Evolutionary conservation across 192 early-diverging fungal genomes (phyloP).

Genomic region (Dimargaris xerosporica): DNA sequence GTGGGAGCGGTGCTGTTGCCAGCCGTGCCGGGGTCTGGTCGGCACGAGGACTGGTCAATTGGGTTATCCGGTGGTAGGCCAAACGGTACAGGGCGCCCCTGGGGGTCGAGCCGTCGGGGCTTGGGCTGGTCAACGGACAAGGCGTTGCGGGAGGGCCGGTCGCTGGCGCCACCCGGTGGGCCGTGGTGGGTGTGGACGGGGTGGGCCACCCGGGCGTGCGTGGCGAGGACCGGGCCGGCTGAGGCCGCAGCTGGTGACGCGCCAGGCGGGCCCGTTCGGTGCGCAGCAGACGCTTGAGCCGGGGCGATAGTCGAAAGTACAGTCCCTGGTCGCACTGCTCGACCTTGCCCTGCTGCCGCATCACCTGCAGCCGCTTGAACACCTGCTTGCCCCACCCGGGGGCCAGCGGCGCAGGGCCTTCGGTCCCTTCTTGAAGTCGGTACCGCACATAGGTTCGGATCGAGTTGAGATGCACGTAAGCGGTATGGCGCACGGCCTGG

Average conservation of each 20-base stretch:
- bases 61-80: not conserved
- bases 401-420: not conserved
- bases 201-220: too few species aligned
- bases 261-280: not conserved
- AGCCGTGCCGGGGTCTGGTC: not conserved
- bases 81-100: not conserved
- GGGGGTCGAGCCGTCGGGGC: not conserved
- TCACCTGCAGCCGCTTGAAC: not conserved
- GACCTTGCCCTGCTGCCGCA: constrained; percentile 3
- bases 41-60: not conserved
- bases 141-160: not conserved
- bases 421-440: not conserved
- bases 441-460: constrained; percentile 9
- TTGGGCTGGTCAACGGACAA: not conserved
- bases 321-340: not conserved
- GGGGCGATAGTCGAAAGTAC: not conserved
- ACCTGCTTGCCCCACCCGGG: constrained; percentile 3
- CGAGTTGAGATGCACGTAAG: constrained; percentile 3
- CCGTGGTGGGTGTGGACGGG: too few species aligned
- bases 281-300: not conserved
- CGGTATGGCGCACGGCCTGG: not conserved
- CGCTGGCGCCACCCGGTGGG: not conserved
- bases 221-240: too few species aligned
- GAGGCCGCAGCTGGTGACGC: not conserved
- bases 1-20: not conserved